Evolutionary conservation across 139 green algal genomes (phyloP), one percentile per base, ranked within the genome.

Genomic region (Mychonastes homosphaera): DNA sequence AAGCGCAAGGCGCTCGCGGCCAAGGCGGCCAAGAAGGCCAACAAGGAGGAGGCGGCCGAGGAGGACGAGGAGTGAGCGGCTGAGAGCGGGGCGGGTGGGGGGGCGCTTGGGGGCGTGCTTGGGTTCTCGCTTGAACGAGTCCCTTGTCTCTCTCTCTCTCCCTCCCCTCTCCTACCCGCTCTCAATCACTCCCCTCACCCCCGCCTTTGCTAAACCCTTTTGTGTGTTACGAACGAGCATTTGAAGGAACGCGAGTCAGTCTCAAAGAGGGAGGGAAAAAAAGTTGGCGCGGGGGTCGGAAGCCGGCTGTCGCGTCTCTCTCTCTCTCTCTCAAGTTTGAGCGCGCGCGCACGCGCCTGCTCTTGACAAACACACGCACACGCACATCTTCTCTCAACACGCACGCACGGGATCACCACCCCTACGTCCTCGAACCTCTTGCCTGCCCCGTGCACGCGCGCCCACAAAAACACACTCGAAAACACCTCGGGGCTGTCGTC

Each of bases 1-100:
- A 98, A 98, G 89, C 67, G 74, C 44, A 80, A 75, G 68, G 76
- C 67, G 50, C 40, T 33, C 56, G 66, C 68, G 59, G n/a, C n/a
- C n/a, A n/a, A n/a, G n/a, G n/a, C n/a, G n/a, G n/a, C n/a, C n/a
- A n/a, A n/a, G n/a, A n/a, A n/a, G n/a, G n/a, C 46, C 38, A 65
- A 55, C 58, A 65, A 65, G 58, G 58, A 46, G n/a, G 58, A 46
- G 18, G 44, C 18, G 8, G 58, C 46, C 49, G 58, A 65, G 43
- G 58, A 65, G 58, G 58, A 65, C 39, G 58, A 65, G 34, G 58
- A 65, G 47, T 65, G 48, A 49, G 50, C 40, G 30, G 41, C 40
- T 53, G 56, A 26, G 51, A 43, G 55, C 38, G 41, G 35, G 43
- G 35, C 55, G 39, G 29, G 16, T 29, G 51, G 16, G 5, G 51